Evolutionary conservation across 2,329 filamentous ascomycete genomes (phyloP).

Genomic region (Penicillium glabrum): DNA sequence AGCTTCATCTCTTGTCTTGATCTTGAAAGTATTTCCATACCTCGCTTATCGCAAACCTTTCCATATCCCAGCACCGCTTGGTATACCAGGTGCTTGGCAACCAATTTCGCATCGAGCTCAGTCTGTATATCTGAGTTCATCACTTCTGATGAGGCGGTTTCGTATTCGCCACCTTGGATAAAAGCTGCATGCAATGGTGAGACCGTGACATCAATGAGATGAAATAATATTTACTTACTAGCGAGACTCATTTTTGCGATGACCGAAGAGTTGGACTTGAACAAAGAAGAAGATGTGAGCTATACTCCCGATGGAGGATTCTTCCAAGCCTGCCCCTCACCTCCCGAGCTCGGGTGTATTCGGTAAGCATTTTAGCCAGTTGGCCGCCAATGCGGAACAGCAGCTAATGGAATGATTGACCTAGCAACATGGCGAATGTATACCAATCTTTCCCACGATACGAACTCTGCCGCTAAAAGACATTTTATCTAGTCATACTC

Average conservation of each 20-base stretch:
- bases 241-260: neutral
- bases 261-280: neutral
- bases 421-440: no score
- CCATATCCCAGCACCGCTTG: neutral
- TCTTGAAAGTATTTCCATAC: neutral
- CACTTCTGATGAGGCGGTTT: neutral
- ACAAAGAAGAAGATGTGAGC: neutral
- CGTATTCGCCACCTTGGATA: neutral
- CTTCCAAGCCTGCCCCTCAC: neutral
- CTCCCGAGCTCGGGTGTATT: neutral
- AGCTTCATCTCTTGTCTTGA: neutral
- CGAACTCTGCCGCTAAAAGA: no score
- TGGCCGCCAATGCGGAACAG: neutral
- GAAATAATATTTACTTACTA: neutral
- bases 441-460: no score
- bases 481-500: no score
- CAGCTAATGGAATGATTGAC: neutral
- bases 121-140: neutral
- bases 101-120: neutral
- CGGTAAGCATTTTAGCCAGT: neutral
- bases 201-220: neutral
- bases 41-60: neutral
- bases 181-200: neutral
- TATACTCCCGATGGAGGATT: neutral
- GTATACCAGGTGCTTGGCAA: neutral